Evolutionary conservation across 352 stramenopile genomes (phyloP).

Genomic region (Phytopythium mirpurense): DNA sequence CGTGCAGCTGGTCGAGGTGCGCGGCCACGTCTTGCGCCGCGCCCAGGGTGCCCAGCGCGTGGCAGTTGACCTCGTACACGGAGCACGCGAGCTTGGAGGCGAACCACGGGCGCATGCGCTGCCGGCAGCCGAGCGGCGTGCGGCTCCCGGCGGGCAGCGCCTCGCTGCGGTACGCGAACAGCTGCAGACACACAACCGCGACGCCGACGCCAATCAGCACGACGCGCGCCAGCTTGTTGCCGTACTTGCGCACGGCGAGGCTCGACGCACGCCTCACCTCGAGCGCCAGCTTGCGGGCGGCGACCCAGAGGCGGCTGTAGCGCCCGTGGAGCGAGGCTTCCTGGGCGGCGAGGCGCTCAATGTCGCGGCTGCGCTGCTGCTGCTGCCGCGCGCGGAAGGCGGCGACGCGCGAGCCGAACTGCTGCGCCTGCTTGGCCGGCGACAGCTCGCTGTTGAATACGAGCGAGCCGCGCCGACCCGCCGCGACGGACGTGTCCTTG

Average conservation of each 20-base stretch:
- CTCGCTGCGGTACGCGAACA: constrained; percentile 1
- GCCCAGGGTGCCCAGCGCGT: constrained; percentile 6
- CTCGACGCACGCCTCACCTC: not conserved
- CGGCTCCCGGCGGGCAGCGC: not conserved
- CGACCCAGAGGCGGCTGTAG: no score
- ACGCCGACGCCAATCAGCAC: not conserved
- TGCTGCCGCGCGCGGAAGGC: not conserved
- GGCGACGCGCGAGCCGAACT: not conserved
- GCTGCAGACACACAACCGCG: not conserved
- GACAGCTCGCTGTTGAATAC: not conserved
- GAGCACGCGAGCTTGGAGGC: constrained; percentile 16
- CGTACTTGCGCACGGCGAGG: not conserved
- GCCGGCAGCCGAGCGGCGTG: constrained; percentile 1
- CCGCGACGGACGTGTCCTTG: constrained; percentile 1
- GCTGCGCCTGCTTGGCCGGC: not conserved
- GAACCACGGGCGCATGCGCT: constrained; percentile 6
- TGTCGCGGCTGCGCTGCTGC: not conserved
- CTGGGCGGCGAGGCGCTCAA: not conserved
- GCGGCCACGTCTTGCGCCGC: constrained; percentile 1
- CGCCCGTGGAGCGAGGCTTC: not conserved
- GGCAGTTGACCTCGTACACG: constrained; percentile 28
- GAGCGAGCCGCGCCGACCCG: not conserved
- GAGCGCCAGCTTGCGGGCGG: not conserved
- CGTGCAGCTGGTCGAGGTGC: constrained; percentile 19
- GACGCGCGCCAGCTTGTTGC: constrained; percentile 2